Evolutionary conservation across 768 basidiomycete species (phyloP), one percentile per base, ranked within the genome.

Genomic region (Lyophyllum atratum): DNA sequence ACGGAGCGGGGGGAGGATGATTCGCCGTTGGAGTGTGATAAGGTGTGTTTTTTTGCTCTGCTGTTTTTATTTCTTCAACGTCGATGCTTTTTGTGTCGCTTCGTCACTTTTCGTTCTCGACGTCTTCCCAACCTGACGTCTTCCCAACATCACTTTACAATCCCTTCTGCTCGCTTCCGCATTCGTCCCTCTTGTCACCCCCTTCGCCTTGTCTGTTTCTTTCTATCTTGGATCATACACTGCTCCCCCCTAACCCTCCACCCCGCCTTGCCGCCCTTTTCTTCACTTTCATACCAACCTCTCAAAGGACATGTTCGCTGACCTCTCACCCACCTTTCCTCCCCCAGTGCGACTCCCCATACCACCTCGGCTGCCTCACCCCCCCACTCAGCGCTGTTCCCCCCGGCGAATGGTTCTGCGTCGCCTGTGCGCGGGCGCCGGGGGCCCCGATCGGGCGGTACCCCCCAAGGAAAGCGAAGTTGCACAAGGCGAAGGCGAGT

Each of bases 391-490:
- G 74, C 15, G 84, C 79, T 4, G 76, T 95, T 17, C 95, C 95
- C 0, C 89, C 90, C 31, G 95, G 92, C 34, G 91, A 95, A 74
- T 95, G 94, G 93, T 93, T 93, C 78, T 96, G 94, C 65, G 85
- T 89, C 0, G 77, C 83, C 54, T 96, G 94, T 66, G 70, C 73
- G 10, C 77, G 77, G 31, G 79, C 82, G 21, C 86, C 86, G 3
- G 82, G 81, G 10, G 83, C 82, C 5, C 80, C 84, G 6, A 76
- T 81, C 4, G 81, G 80, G 19, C 65, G 67, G 10, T 74, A 72
- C 67, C 72, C 72, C 3, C 59, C 63, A 0, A 67, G 67, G 53
- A 68, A 47, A 45, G 50, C 0, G 53, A 54, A 26, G 54, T 54
- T 4, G 10, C 66, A 56, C 43, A 69, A 66, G 54, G 65, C 44